Conservation (phyloP, 2,329 filamentous ascomycete species). For the Beauveria varroae region DNA sequence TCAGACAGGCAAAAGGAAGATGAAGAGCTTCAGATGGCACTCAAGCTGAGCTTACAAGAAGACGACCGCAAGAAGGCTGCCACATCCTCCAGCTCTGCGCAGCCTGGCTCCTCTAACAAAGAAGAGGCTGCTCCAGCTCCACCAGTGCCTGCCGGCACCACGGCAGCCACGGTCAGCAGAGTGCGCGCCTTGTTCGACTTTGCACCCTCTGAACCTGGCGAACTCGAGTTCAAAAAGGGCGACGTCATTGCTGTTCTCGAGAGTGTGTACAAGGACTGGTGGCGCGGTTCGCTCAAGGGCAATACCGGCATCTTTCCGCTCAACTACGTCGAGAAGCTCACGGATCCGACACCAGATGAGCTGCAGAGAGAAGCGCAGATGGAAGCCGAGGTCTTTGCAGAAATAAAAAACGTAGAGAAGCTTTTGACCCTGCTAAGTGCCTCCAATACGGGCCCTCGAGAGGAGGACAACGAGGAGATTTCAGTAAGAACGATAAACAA, state of each 20-base stretch:
- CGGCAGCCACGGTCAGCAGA: slow-evolving; percentile 89
- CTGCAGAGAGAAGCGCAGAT: slow-evolving; percentile 92
- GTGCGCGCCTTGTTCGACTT: slow-evolving; percentile 94
- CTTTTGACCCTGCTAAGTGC: slow-evolving; percentile 86
- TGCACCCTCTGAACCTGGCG: slow-evolving; percentile 84
- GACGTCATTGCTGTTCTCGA: slow-evolving; percentile 96
- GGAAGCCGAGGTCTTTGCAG: slow-evolving; percentile 64
- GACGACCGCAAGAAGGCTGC: slow-evolving; percentile 56
- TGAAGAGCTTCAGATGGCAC: slow-evolving; percentile 91
- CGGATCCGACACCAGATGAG: slow-evolving; percentile 90
- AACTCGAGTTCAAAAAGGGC: slow-evolving; percentile 92
- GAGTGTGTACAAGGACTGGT: slow-evolving; percentile 99
- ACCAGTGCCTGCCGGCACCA: slow-evolving; percentile 71
- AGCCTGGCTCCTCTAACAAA: slow-evolving; percentile 30
- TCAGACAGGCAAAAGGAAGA: slow-evolving; percentile 90
- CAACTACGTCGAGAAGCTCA: slow-evolving; percentile 96
- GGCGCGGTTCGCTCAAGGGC: slow-evolving; percentile 89
- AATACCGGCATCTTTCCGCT: slow-evolving; percentile 97
- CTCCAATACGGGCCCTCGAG: slow-evolving; percentile 68
- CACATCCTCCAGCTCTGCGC: slow-evolving; percentile 24
- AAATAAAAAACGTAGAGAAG: slow-evolving; percentile 59
- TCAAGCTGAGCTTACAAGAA: slow-evolving; percentile 87
- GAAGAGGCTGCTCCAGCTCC: slow-evolving; percentile 40
- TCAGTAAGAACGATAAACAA: slow-evolving; percentile 44
- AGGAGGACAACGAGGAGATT: slow-evolving; percentile 95